phyloP scores from a whole-genome alignment of 1,284 basidiomycete genomes.

The Rhodotorula sp. region DNA sequence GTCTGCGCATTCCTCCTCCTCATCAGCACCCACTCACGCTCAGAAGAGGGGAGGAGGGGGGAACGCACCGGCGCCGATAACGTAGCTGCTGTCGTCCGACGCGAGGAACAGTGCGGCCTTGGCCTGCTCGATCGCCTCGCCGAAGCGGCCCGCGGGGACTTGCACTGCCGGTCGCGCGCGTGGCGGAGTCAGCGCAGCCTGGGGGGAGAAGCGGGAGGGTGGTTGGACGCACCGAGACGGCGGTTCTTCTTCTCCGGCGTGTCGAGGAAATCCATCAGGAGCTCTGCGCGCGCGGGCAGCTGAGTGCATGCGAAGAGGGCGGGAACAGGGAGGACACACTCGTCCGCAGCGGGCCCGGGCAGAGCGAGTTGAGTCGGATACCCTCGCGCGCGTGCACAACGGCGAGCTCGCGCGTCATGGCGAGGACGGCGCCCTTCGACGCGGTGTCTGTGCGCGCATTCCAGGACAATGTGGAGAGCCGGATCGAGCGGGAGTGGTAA shows the following conservation, averaged over 20 bases:
- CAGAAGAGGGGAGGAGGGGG: too few species aligned
- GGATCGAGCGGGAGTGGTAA: not conserved
- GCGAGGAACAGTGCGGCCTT: slow-evolving; percentile 64
- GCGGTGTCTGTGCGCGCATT: slow-evolving; percentile 2
- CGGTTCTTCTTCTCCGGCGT: slow-evolving; percentile 94
- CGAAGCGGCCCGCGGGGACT: slow-evolving; percentile 94
- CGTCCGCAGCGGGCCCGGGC: slow-evolving; percentile 64
- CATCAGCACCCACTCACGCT: too few species aligned
- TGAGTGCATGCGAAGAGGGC: slow-evolving; percentile 70
- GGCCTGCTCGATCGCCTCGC: slow-evolving; percentile 92
- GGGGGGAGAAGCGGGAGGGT: too few species aligned
- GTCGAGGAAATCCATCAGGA: slow-evolving; percentile 96
- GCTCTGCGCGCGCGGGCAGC: slow-evolving; percentile 68
- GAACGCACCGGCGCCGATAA: slow-evolving; percentile 54
- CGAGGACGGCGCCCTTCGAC: slow-evolving; percentile 81
- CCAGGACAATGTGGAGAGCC: not conserved
- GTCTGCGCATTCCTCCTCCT: too few species aligned
- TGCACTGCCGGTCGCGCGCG: slow-evolving; percentile 59
- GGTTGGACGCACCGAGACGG: slow-evolving; percentile 57
- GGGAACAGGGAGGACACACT: not conserved
- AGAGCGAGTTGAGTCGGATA: slow-evolving; percentile 90
- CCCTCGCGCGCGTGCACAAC: slow-evolving; percentile 97
- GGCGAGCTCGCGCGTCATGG: slow-evolving; percentile 96
- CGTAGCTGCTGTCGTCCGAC: slow-evolving; percentile 56
- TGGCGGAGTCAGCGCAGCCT: not conserved